Percentiles rank a stretch among this genome's conserved stretches.
phyloP scores from a whole-genome alignment of 805 yeast species.

The Candida sakaeoensis region DNA sequence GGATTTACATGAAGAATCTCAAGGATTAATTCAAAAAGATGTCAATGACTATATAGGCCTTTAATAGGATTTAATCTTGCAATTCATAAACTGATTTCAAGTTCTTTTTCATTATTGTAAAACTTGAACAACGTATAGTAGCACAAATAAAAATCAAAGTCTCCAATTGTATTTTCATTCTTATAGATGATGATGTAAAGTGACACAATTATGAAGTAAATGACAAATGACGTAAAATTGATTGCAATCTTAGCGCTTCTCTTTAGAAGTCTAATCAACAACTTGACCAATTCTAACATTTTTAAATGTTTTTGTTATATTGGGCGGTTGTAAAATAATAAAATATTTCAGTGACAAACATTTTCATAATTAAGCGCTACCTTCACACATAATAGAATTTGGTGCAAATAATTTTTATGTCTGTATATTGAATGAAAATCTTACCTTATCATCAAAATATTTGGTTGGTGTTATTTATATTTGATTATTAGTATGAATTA shows the following conservation, averaged over 20 bases:
- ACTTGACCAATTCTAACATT: neutral
- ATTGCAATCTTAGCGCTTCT: neutral
- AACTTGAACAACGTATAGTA: slow-evolving; percentile 5
- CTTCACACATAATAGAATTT: too few relatives aligned
- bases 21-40: slow-evolving; percentile 54
- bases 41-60: slow-evolving; percentile 25
- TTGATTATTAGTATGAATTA: too few relatives aligned
- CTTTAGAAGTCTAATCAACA: neutral
- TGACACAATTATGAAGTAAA: slow-evolving; percentile 1
- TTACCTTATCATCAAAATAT: too few relatives aligned
- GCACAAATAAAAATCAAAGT: slow-evolving; percentile 4
- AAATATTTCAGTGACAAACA: neutral
- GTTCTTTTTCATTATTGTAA: neutral
- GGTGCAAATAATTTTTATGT: too few relatives aligned
- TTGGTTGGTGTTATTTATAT: too few relatives aligned
- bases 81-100: neutral
- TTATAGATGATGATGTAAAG: neutral
- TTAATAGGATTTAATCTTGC: neutral
- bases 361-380: neutral
- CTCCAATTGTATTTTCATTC: slow-evolving; percentile 2
- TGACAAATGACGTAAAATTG: neutral
- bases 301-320: neutral
- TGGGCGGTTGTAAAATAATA: neutral
- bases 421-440: too few relatives aligned
- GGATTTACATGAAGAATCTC: slow-evolving; percentile 56